phyloP scores from a whole-genome alignment of 495 filamentous ascomycete genomes.

The Xylaria castorea region DNA sequence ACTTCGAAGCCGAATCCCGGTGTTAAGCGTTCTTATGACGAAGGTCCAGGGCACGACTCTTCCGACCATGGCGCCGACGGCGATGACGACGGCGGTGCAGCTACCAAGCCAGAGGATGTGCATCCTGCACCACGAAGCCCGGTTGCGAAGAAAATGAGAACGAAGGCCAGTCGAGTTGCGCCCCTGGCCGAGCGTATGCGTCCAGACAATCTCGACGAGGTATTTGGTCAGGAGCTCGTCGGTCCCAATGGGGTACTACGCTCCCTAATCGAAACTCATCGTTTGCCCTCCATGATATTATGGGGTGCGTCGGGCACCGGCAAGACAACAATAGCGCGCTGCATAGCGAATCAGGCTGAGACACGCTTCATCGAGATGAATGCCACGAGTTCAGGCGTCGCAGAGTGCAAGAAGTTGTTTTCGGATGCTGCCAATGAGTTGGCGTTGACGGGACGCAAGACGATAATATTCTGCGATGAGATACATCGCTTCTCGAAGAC shows the following conservation, averaged over 20 bases:
- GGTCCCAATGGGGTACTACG: slow-evolving; percentile 83
- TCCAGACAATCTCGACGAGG: slow-evolving; percentile 80
- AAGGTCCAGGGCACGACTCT: slow-evolving; percentile 47
- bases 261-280: slow-evolving; percentile 85
- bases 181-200: slow-evolving; percentile 96
- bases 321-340: slow-evolving; percentile 96
- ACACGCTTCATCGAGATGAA: slow-evolving; percentile 95
- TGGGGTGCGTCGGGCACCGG: slow-evolving; percentile 94
- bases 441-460: slow-evolving; percentile 81
- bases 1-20: slow-evolving; percentile 33
- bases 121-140: slow-evolving; percentile 36
- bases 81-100: slow-evolving; percentile 26
- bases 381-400: slow-evolving; percentile 89
- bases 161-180: slow-evolving; percentile 72
- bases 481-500: slow-evolving; percentile 93
- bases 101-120: slow-evolving; percentile 31
- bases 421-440: slow-evolving; percentile 83
- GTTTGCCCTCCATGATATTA: slow-evolving; percentile 92
- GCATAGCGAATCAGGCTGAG: slow-evolving; percentile 81
- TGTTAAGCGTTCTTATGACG: slow-evolving; percentile 54
- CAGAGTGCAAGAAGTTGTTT: slow-evolving; percentile 93
- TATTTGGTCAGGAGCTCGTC: slow-evolving; percentile 91
- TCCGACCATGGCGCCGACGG: slow-evolving; percentile 32
- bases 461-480: slow-evolving; percentile 97
- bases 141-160: slow-evolving; percentile 61